Base-by-base conservation (phyloP, 176 grass and related monocot genomes). In the Carex pumila region DNA sequence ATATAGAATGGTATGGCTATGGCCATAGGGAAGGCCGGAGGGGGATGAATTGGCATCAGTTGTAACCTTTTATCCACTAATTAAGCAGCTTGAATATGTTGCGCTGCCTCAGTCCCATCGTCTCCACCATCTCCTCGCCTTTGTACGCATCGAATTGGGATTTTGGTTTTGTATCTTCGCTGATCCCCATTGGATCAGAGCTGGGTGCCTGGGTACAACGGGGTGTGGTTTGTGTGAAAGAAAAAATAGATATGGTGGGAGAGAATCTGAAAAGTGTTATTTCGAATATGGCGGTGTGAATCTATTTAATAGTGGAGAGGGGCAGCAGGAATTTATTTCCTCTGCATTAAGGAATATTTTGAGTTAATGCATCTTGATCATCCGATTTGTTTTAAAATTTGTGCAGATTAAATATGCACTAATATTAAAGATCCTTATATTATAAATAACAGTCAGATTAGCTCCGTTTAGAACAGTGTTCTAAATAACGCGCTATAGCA, bases 1-100 rank as follows among this genome's bases (percentile, higher is more conserved):
- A 93, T 82, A 88, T 90, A 98, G 72, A 98, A 98, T 47, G 95
- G 92, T 61, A 98, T 94, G 0, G 95, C 95, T 90, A 98, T 98
- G 9, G 90, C 95, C 95, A 98, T 98, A 2, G 95, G 92, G 39
- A 94, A n/a, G n/a, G n/a, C n/a, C n/a, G n/a, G n/a, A n/a, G 69
- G 18, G 95, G 95, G 71, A 94, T 91, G 49, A 89, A 98, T 70
- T 65, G 85, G 25, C 72, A 55, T 55, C 72, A 76, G 19, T 54
- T 55, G 72, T 55, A 22, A 76, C 47, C 52, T 75, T 53, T 4
- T 53, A 75, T 21, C 11, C 45, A 29, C 71, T n/a, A n/a, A n/a
- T n/a, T n/a, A n/a, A n/a, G n/a, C n/a, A n/a, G n/a, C n/a, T n/a
- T n/a, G n/a, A 31, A 54, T 25, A 55, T 12, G 73, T 77, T 77